Conservation (phyloP, 1,284 basidiomycete species). For the Entoloma clypeatum region DNA sequence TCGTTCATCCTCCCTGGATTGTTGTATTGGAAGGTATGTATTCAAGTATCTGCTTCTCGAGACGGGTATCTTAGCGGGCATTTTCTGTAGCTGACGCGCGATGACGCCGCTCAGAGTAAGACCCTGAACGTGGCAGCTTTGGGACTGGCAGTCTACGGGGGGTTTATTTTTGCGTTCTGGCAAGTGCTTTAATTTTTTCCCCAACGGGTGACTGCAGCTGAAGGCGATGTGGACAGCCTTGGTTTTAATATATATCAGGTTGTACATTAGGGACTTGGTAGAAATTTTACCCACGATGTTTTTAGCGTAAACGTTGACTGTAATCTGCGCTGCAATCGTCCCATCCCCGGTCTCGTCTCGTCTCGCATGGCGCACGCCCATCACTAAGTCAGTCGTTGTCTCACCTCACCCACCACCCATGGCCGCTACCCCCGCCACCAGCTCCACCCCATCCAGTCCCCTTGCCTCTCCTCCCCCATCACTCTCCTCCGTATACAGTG, state of each 20-base stretch:
- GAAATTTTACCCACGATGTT: constrained; percentile 21
- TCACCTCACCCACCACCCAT: too few relatives aligned
- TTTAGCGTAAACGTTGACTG: constrained; percentile 12
- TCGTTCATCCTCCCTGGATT: constrained; percentile 95
- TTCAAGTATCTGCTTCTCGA: not conserved
- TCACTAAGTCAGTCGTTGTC: constrained; percentile 13
- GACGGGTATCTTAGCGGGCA: constrained; percentile 1
- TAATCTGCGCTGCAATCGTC: constrained; percentile 12
- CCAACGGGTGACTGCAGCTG: not conserved
- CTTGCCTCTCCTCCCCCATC: constrained; percentile 16
- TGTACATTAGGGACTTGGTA: constrained; percentile 24
- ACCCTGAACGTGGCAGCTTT: constrained; percentile 60
- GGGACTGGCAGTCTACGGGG: constrained; percentile 72
- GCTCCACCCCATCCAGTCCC: constrained; percentile 19
- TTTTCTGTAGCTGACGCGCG: constrained; percentile 59
- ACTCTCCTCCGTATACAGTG: constrained; percentile 12
- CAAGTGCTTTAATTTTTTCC: constrained; percentile 36
- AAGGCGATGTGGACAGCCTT: constrained; percentile 41
- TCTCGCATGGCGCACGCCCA: constrained; percentile 13
- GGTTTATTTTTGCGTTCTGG: constrained; percentile 86
- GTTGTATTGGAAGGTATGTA: constrained; percentile 74
- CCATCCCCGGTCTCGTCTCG: constrained; percentile 15
- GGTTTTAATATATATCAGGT: constrained; percentile 74
- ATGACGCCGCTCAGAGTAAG: constrained; percentile 58
- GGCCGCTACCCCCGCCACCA: constrained; percentile 18